Conservation (phyloP, 179 eudicot genomes). For the Gypsophila paniculata region DNA sequence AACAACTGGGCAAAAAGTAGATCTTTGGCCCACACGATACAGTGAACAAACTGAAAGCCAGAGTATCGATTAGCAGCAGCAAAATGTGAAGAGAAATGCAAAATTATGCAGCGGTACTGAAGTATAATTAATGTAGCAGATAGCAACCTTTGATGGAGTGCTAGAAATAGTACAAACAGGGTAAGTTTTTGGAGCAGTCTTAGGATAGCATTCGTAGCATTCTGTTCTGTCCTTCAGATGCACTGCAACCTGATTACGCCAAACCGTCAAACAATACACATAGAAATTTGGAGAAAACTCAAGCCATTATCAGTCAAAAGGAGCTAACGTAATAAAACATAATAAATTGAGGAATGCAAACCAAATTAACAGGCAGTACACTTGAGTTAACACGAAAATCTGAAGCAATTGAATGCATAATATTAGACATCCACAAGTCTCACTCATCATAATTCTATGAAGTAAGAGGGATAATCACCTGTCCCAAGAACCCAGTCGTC, state of each 20-base stretch:
- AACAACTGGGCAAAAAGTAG: constrained; percentile 84
- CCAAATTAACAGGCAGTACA: background rate
- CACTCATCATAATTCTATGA: too few relatives aligned
- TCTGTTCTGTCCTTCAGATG: constrained; percentile 82
- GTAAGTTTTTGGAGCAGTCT: constrained; percentile 92
- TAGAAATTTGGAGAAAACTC: background rate
- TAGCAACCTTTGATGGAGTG: constrained; percentile 84
- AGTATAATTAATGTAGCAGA: background rate
- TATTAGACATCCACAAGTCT: too few relatives aligned
- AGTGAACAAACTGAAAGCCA: constrained; percentile 85
- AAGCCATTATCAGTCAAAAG: background rate
- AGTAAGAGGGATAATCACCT: constrained; percentile 42
- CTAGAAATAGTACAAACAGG: constrained; percentile 98
- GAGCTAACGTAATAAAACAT: background rate
- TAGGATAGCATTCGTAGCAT: constrained; percentile 93
- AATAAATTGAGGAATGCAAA: background rate
- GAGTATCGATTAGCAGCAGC: constrained; percentile 1
- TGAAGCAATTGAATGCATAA: background rate
- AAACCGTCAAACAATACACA: constrained; percentile 2
- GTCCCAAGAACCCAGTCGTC: constrained; percentile 94
- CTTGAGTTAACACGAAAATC: background rate
- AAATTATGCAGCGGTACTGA: constrained; percentile 12
- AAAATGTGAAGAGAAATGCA: background rate
- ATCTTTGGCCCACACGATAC: constrained; percentile 98
- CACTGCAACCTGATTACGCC: constrained; percentile 66